Base-by-base conservation (phyloP, 176 grass and related monocot species). In the Metroxylon sagu region DNA sequence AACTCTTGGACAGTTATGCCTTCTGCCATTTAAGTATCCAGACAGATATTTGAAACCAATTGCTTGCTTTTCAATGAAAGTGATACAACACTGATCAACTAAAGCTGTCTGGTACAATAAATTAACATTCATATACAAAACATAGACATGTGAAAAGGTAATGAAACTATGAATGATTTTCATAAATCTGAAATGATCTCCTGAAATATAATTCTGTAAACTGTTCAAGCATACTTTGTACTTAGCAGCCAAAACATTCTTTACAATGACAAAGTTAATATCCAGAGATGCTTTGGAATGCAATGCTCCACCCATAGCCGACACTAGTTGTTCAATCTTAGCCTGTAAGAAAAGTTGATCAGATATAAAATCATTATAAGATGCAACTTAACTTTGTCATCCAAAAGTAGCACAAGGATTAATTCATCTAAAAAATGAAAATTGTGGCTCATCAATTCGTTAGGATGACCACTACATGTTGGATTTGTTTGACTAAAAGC, bases 261-360 rank as follows among this genome's bases (percentile, higher is more conserved):
- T 97, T 48, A 76, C 83, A 67, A 97, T 77, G 61, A 90, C 83
- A 70, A 96, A 96, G 75, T 90, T 79, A 48, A 81, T 72, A 79
- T 96, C 92, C 58, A 55, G 65, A 60, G 80, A 80, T 43, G 57
- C 50, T 80, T 80, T 87, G 52, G 28, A 50, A 23, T 80, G 78
- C 54, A 82, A 71, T 74, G 77, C 28, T 15, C 92, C 92, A 59
- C 92, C 92, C 86, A 90, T 96, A 52, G 92, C 80, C 69, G 64
- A 83, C 43, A 88, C 80, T 60, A 83, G 62, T 35, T 90, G 72
- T 63, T 87, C 80, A 19, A 97, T 90, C 54, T 71, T 86, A 56
- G 57, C 81, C 87, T 97, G 79, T 23, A 74, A 68, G 43, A 82
- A 70, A 28, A 72, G 77, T 49, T 17, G 35, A 35, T 43, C 25